These are phyloP conservation scores for Xenoacremonium recifei DNA, from an alignment of 2,329 filamentous ascomycete species.

Conservation along the genomic window DNA sequence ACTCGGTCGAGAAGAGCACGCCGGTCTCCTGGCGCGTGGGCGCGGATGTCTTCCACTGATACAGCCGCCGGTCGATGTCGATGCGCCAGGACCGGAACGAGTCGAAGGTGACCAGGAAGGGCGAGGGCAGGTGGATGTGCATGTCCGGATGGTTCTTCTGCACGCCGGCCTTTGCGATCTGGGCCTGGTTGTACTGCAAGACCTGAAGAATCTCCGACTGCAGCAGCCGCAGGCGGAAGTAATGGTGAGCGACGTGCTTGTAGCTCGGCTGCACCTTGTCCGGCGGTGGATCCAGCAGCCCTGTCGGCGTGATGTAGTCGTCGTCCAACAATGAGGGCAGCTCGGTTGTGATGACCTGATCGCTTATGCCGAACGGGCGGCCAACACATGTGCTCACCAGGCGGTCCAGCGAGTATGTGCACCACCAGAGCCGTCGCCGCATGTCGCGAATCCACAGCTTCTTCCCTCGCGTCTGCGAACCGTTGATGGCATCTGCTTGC, in stretches of 20 bases:
- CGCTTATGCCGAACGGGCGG: conserved; percentile 89
- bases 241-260: conserved; percentile 88
- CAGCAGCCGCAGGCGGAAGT: conserved; percentile 81
- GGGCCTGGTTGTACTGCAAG: conserved; percentile 85
- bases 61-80: conserved; percentile 79
- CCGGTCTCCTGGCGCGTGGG: conserved; percentile 78
- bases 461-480: conserved; percentile 56
- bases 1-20: conserved; percentile 85
- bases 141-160: conserved; percentile 71
- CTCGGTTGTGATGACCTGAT: conserved; percentile 93
- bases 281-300: conserved; percentile 62
- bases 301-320: conserved; percentile 77
- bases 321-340: conserved; percentile 90
- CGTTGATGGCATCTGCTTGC: conserved; percentile 33
- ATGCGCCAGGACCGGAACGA: conserved; percentile 86
- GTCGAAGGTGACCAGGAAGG: conserved; percentile 79
- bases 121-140: conserved; percentile 76
- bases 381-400: conserved; percentile 93
- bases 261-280: conserved; percentile 71
- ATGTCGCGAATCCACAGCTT: conserved; percentile 85
- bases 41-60: conserved; percentile 82
- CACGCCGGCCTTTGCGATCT: conserved; percentile 67
- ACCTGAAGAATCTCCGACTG: conserved; percentile 97
- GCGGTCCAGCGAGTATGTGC: conserved; percentile 92
- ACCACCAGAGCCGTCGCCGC: conserved; percentile 90